Evolutionary conservation across 305 asterid species (phyloP).

Genomic region (Fraxinus ornus): DNA sequence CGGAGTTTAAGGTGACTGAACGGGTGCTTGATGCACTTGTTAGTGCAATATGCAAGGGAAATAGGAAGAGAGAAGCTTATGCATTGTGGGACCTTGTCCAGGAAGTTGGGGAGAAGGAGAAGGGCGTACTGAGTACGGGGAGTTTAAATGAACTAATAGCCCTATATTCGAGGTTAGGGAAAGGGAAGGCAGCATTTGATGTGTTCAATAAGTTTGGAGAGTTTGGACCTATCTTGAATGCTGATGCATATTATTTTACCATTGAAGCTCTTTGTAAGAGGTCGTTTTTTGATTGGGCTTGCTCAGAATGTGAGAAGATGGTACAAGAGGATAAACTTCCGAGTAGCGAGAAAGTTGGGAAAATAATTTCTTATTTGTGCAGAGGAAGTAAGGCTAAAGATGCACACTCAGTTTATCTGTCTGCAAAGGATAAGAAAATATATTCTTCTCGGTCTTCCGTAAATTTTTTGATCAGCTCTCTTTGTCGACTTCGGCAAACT

Average conservation of each 20-base stretch:
- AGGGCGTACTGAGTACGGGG: constrained; percentile 47
- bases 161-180: constrained; percentile 52
- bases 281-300: constrained; percentile 54
- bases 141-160: constrained; percentile 61
- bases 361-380: constrained; percentile 62
- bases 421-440: constrained; percentile 58
- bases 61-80: constrained; percentile 42
- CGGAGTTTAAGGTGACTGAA: constrained; percentile 33
- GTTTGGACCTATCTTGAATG: constrained; percentile 52
- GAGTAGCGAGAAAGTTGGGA: constrained; percentile 49
- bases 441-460: constrained; percentile 46
- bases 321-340: constrained; percentile 52
- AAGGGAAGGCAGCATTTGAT: constrained; percentile 70
- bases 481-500: constrained; percentile 41
- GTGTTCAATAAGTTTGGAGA: constrained; percentile 78
- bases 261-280: constrained; percentile 74
- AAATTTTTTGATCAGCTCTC: constrained; percentile 51
- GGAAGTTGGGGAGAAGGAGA: constrained; percentile 51
- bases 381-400: constrained; percentile 61
- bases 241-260: constrained; percentile 65
- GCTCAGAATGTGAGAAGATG: constrained; percentile 70
- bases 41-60: constrained; percentile 36
- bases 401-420: constrained; percentile 68
- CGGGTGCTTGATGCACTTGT: constrained; percentile 43
- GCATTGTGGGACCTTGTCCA: constrained; percentile 73